phyloP scores from a whole-genome alignment of 2,329 filamentous ascomycete species.

The Diaporthe capsici region DNA sequence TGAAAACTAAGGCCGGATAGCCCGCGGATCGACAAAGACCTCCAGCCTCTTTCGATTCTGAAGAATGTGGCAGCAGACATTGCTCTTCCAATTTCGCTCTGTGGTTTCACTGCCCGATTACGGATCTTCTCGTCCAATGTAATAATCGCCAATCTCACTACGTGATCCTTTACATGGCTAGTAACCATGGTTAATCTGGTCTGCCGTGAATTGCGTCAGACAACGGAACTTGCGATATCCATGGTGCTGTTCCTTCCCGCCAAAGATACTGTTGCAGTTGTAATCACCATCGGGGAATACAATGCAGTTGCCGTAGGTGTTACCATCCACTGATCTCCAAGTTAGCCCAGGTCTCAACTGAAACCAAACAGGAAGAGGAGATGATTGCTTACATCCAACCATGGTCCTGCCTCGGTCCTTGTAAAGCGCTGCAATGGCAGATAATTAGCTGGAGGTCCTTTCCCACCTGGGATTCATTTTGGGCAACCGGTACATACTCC shows the following conservation, averaged over 20 bases:
- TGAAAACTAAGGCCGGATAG: too few relatives aligned
- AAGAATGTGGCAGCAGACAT: too few relatives aligned
- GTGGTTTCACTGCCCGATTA: too few relatives aligned
- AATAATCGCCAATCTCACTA: too few relatives aligned
- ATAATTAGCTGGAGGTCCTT: background rate
- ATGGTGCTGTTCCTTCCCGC: slow-evolving; percentile 9
- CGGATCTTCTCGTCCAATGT: too few relatives aligned
- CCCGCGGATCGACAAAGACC: too few relatives aligned
- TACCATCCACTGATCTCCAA: background rate
- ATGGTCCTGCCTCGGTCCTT: slow-evolving; percentile 20
- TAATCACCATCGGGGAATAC: slow-evolving; percentile 11
- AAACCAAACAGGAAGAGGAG: too few relatives aligned
- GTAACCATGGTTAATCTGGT: slow-evolving; percentile 7
- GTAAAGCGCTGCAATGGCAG: background rate
- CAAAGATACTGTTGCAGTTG: slow-evolving; percentile 6
- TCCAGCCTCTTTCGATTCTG: too few relatives aligned
- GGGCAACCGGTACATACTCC: background rate
- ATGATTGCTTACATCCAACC: background rate
- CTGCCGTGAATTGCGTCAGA: slow-evolving; percentile 13
- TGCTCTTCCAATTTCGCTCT: too few relatives aligned
- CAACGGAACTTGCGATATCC: slow-evolving; percentile 22
- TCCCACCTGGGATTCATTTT: background rate
- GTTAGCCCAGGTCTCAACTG: background rate
- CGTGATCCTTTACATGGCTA: background rate
- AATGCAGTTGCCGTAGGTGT: slow-evolving; percentile 16